Evolutionary conservation across 2,329 filamentous ascomycete species (phyloP).

Genomic region (Ramularia collo-cygni): DNA sequence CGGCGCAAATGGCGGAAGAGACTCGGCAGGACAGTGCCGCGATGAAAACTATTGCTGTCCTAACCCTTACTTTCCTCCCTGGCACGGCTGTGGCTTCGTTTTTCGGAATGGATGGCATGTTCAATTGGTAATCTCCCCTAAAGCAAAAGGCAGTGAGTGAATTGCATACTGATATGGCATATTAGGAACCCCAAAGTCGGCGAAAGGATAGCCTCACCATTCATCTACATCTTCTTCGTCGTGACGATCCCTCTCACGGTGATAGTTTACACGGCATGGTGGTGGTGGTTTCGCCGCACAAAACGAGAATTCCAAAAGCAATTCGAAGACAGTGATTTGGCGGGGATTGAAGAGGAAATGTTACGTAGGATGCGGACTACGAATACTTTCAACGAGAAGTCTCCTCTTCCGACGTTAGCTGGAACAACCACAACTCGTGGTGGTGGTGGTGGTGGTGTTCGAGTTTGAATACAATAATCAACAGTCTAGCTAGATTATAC

Average conservation of each 20-base stretch:
- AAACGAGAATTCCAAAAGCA: conserved; percentile 23
- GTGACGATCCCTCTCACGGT: conserved; percentile 28
- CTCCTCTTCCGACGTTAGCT: no score
- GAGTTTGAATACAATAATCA: no score
- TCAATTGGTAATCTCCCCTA: conserved; percentile 17
- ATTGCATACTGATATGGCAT: no score
- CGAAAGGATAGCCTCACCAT: conserved; percentile 24
- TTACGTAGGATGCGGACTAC: conserved; percentile 26
- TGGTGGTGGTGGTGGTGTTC: no score
- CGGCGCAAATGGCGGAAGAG: conserved; percentile 29
- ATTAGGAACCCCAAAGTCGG: conserved; percentile 10
- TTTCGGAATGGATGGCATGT: conserved; percentile 30
- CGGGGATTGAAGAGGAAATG: conserved; percentile 26
- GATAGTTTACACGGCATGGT: conserved; percentile 25
- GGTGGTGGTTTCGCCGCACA: conserved; percentile 24
- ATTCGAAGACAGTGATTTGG: conserved; percentile 22
- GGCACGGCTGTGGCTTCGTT: conserved; percentile 32
- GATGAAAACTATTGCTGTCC: conserved; percentile 42
- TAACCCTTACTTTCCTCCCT: conserved; percentile 40
- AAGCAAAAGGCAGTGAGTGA: no score
- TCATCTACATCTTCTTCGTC: conserved; percentile 28
- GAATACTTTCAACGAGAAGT: no score
- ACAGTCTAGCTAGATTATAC: not conserved
- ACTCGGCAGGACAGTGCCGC: conserved; percentile 33
- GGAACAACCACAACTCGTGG: no score